Percentiles rank a stretch among this genome's conserved stretches.
phyloP scores from a whole-genome alignment of 805 yeast species.

The Hanseniaspora pseudoguilliermondii region DNA sequence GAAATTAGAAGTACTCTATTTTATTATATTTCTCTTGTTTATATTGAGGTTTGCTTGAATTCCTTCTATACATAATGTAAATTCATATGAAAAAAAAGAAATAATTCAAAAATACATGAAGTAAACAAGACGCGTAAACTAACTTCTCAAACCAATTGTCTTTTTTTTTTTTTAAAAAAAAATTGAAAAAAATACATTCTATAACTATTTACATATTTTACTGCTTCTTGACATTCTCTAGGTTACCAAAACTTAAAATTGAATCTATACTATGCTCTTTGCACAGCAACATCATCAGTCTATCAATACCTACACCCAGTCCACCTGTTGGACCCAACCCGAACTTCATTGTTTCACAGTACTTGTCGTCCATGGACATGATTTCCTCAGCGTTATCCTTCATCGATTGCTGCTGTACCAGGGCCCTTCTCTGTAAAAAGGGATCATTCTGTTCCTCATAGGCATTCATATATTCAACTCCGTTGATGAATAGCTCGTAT shows the following conservation, averaged over 20 bases:
- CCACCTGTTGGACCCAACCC: constrained; percentile 98
- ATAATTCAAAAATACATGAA: not conserved
- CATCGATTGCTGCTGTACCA: constrained; percentile 42
- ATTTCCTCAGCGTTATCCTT: constrained; percentile 48
- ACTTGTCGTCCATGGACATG: constrained; percentile 58
- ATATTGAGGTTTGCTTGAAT: too few species aligned
- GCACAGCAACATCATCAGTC: constrained; percentile 69
- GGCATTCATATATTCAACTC: constrained; percentile 77
- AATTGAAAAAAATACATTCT: not conserved
- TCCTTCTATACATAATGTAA: too few species aligned
- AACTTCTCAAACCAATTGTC: too few species aligned
- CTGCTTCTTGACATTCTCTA: constrained; percentile 58
- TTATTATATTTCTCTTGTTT: not conserved
- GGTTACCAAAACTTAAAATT: constrained; percentile 61
- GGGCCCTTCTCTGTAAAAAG: constrained; percentile 49
- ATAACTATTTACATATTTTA: constrained; percentile 17
- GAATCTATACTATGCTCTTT: constrained; percentile 55
- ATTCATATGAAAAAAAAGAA: not conserved
- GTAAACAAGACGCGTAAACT: not conserved
- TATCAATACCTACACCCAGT: constrained; percentile 90
- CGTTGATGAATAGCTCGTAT: constrained; percentile 72
- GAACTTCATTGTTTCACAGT: constrained; percentile 68
- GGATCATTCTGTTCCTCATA: constrained; percentile 96
- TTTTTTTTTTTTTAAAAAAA: not conserved
- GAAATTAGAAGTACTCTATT: not conserved